These are phyloP conservation scores for Fusarium goolgardi DNA, from an alignment of 2,329 filamentous ascomycete species.

Conservation along the genomic window DNA sequence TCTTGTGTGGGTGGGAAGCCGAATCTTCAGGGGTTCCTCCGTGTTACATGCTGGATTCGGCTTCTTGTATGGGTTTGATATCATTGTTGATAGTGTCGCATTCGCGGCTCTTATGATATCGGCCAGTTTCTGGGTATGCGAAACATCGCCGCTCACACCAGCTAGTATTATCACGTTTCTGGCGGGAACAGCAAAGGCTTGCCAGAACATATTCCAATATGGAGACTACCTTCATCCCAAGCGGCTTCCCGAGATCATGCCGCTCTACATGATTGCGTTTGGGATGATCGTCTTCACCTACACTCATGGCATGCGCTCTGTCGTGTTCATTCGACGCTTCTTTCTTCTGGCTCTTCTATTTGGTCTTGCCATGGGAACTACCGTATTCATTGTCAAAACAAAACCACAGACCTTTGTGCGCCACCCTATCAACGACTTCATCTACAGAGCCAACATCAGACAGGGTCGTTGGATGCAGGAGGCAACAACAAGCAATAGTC, in stretches of 20 bases:
- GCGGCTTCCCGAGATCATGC: constrained; percentile 51
- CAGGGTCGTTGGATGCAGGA: constrained; percentile 63
- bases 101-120: constrained; percentile 60
- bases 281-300: constrained; percentile 60
- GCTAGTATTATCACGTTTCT: constrained; percentile 58
- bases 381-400: constrained; percentile 53
- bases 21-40: constrained; percentile 45
- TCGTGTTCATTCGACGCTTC: constrained; percentile 58
- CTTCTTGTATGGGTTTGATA: constrained; percentile 61
- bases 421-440: constrained; percentile 62
- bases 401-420: constrained; percentile 46
- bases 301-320: constrained; percentile 56
- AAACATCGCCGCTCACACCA: constrained; percentile 59
- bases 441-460: constrained; percentile 61
- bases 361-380: constrained; percentile 52
- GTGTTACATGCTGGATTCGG: constrained; percentile 52
- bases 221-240: constrained; percentile 61
- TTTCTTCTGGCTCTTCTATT: constrained; percentile 56
- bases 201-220: constrained; percentile 52
- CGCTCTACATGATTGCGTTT: constrained; percentile 54
- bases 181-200: constrained; percentile 53
- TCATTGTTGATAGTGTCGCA: constrained; percentile 60
- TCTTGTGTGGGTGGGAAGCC: constrained; percentile 52
- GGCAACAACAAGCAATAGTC: constrained; percentile 60
- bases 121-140: constrained; percentile 59